phyloP scores from a whole-genome alignment of 1,284 basidiomycete species.

The Cryptococcus wingfieldii region DNA sequence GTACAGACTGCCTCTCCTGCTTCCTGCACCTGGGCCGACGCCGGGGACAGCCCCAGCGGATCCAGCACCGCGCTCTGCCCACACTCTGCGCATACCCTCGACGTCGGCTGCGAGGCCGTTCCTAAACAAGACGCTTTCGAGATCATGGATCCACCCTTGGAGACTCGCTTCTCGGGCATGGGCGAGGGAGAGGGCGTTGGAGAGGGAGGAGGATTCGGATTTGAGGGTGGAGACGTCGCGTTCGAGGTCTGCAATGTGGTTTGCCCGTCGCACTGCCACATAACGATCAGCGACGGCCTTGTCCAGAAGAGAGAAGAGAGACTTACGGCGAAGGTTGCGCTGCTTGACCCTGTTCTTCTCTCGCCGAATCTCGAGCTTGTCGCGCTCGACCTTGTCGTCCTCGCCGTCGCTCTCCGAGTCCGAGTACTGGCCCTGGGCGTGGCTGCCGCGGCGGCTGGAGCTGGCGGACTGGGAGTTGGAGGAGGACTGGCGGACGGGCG shows the following conservation, averaged over 20 bases:
- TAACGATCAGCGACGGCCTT: background rate
- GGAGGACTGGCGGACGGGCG: background rate
- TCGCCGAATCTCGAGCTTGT: conserved; percentile 26
- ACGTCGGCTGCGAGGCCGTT: conserved; percentile 29
- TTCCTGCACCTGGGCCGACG: background rate
- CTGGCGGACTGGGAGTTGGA: conserved; percentile 1
- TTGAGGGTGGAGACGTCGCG: conserved; percentile 18
- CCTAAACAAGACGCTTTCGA: conserved; percentile 30
- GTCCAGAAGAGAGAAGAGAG: background rate
- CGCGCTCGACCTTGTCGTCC: conserved; percentile 13
- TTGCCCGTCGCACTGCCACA: conserved; percentile 33
- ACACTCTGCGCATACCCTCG: conserved; percentile 27
- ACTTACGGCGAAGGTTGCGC: conserved; percentile 34
- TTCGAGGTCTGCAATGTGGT: conserved; percentile 39
- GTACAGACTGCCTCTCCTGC: background rate
- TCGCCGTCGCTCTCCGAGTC: conserved; percentile 13
- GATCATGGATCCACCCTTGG: conserved; percentile 30
- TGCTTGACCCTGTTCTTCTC: conserved; percentile 41
- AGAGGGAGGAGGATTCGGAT: conserved; percentile 19
- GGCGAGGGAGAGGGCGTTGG: conserved; percentile 12
- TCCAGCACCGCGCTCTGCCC: conserved; percentile 11
- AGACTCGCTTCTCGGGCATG: conserved; percentile 25
- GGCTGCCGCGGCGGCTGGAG: conserved; percentile 1
- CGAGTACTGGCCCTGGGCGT: conserved; percentile 5
- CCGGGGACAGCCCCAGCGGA: background rate